Evolutionary conservation across 2,329 filamentous ascomycete genomes (phyloP), one percentile per base, ranked within the genome.

Genomic region (Ophiosphaerella korrae): DNA sequence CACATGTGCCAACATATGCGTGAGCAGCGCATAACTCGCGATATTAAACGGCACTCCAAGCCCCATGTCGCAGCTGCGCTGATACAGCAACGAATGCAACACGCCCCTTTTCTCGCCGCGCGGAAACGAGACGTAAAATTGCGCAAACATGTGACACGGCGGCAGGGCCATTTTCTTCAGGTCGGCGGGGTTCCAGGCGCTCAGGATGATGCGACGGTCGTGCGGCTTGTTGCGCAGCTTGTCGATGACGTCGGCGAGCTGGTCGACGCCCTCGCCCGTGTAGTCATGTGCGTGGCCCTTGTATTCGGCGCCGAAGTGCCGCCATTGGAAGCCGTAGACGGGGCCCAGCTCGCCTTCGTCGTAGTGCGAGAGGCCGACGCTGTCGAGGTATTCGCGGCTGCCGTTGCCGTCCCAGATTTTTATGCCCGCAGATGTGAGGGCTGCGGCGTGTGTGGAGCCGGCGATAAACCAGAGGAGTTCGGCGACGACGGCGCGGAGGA

Each of bases 321-420:
- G 89, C 94, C 94, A 99, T 76, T 99, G 94, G 77, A 99, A 99
- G 1, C 94, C 94, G 72, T 99, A 99, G 0, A 97, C 92, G 26
- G 94, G 94, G 0, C 94, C 94, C 0, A 99, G 81, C 68, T 99
- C 94, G 58, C 94, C 94, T 16, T 87, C 89, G 45, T 85, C 90
- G 52, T 93, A 90, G 70, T 96, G 86, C 0, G 81, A 80, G 6
- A 97, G 83, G 0, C 93, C 93, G 1, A 94, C 83, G 56, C 81
- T 87, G 78, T 99, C 93, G 33, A 99, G 88, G 73, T 89, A 97
- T 67, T 87, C 88, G 64, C 94, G 89, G 40, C 88, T 92, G 37
- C 93, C 94, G 71, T 99, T 99, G 65, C 92, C 93, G 72, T 99
- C 94, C 94, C 94, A 99, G 72, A 99, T 99, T 76, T 95, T 95